A percentile compares a stretch with the other conserved stretches of the same genome.
Evolutionary conservation across 306 rosid species (phyloP).

Genomic region (Prinsepia uniflora): DNA sequence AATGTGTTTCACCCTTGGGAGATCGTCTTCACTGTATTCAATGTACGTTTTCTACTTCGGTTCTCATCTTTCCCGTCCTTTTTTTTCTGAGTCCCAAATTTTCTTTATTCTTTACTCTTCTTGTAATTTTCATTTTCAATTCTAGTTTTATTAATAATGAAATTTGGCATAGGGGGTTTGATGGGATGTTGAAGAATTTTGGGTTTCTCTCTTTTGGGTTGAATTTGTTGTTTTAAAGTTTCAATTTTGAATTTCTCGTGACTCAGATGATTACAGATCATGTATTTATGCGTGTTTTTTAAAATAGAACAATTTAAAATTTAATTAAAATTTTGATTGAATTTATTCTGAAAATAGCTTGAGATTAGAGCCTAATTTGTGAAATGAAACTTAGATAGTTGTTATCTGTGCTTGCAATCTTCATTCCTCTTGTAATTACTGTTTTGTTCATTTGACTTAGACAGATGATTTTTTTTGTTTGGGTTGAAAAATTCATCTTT

Average conservation of each 20-base stretch:
- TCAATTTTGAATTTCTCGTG: neutral
- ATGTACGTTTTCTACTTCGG: conserved; percentile 40
- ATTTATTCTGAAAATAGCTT: neutral
- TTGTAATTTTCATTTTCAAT: neutral
- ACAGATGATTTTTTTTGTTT: neutral
- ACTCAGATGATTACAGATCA: neutral
- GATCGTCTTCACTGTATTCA: conserved; percentile 78
- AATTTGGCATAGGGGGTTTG: neutral
- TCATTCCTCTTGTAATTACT: neutral
- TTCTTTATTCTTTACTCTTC: neutral
- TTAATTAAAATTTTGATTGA: neutral
- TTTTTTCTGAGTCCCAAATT: neutral
- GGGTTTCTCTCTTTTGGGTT: neutral
- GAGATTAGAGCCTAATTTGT: conserved; percentile 4
- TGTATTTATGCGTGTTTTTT: neutral
- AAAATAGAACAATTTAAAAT: neutral
- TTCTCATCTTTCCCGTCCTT: neutral
- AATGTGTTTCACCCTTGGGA: conserved; percentile 97
- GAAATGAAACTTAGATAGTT: neutral
- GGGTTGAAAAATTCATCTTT: neutral
- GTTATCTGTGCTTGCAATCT: neutral
- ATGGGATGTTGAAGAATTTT: neutral
- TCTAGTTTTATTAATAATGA: neutral
- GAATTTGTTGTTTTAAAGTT: neutral
- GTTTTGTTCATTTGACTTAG: conserved; percentile 4